Evolutionary conservation across 2,329 filamentous ascomycete genomes (phyloP), one percentile per base, ranked within the genome.

Genomic region (Knufia petricola): DNA sequence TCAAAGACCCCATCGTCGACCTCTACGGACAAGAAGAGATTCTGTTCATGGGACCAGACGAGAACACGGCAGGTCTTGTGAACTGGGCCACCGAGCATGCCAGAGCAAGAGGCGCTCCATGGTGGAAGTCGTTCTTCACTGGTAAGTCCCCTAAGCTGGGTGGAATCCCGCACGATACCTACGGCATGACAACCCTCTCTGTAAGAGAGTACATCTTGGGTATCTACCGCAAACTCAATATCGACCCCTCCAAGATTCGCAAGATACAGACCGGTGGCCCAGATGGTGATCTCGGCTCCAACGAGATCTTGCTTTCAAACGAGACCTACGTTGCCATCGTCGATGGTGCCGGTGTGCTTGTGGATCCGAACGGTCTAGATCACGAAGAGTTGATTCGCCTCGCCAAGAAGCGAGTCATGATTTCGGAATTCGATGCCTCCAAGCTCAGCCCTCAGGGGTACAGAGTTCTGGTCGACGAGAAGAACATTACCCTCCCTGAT

Each of bases 61-160:
- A 98, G 80, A 98, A 98, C 71, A 98, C 92, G 1, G 92, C 92
- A 19, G 87, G 95, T 61, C 77, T 98, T 28, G 92, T 98, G 45
- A 82, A 98, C 69, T 98, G 92, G 92, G 92, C 92, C n/a, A 98
- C 92, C 1, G 84, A 92, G 67, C 92, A 98, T 66, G 92, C 92
- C 52, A 81, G 87, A 46, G 72, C 73, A 53, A 82, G 92, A 59
- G 88, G 88, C 39, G 92, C 92, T 3, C 87, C 88, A 23, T 98
- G 90, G 87, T 98, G 92, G 92, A 98, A 98, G 76, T 98, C 92
- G 0, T 98, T 98, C 79, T 98, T 98, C 76, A 98, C 92, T 1
- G 92, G 92, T 62, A 98, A 98, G 77, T 95, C 87, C 59, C 92
- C 88, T 46, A 92, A 85, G 68, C 78, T 98, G 12, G 92, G 92